These are phyloP conservation scores for Solanum peruvianum DNA, from an alignment of 257 asterid species.

Conservation along the genomic window DNA sequence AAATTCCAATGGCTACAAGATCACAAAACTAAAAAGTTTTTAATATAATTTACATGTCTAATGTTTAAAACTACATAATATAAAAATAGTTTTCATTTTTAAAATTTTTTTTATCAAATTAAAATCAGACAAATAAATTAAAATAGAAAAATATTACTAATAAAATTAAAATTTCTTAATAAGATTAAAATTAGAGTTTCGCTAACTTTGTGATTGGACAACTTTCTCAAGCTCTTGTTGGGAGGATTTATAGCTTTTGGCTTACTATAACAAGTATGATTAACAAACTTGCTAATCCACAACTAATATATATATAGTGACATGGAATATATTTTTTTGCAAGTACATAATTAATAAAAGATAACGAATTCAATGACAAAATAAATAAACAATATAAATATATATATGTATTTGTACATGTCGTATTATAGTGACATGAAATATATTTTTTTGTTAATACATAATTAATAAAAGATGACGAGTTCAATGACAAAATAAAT, in stretches of 20 bases:
- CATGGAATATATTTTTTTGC: too few relatives aligned
- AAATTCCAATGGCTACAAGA: too few relatives aligned
- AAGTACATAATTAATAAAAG: neutral
- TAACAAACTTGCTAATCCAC: neutral
- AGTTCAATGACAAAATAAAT: constrained; percentile 14
- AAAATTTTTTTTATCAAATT: neutral
- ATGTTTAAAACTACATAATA: too few relatives aligned
- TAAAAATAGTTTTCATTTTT: neutral
- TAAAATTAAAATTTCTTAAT: neutral
- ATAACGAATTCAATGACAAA: constrained; percentile 31
- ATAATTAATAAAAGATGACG: constrained; percentile 11
- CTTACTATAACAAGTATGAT: neutral
- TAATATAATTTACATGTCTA: too few relatives aligned
- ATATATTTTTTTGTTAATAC: too few relatives aligned
- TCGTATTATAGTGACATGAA: too few relatives aligned
- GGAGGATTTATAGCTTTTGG: neutral
- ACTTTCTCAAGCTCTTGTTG: neutral
- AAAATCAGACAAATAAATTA: neutral
- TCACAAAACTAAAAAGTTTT: too few relatives aligned
- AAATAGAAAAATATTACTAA: neutral
- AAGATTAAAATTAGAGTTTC: neutral
- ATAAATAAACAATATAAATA: neutral
- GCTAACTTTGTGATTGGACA: neutral
- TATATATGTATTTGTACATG: too few relatives aligned
- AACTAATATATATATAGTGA: too few relatives aligned